Conservation (phyloP, 2,329 filamentous ascomycete species). For the Paradendryphiella salina region DNA sequence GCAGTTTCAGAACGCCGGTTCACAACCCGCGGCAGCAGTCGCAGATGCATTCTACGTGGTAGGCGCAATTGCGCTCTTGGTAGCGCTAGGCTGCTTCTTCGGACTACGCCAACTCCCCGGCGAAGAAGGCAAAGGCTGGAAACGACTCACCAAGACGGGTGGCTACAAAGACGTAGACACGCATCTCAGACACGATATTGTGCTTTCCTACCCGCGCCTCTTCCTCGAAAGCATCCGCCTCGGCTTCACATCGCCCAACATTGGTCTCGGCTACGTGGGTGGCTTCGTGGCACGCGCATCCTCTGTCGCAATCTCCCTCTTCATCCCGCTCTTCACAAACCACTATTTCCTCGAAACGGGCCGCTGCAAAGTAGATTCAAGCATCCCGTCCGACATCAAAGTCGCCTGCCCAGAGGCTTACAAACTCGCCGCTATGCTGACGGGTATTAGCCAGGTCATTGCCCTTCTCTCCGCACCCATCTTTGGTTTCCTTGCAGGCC, state of each 20-base stretch:
- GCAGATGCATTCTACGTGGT: constrained; percentile 88
- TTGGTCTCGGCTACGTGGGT: constrained; percentile 85
- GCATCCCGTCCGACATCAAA: constrained; percentile 67
- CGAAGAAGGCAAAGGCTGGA: constrained; percentile 77
- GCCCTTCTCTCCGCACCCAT: constrained; percentile 82
- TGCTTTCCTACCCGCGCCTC: constrained; percentile 58
- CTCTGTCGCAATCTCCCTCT: constrained; percentile 91
- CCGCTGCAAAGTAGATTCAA: constrained; percentile 65
- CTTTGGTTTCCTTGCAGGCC: constrained; percentile 83
- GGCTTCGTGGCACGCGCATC: constrained; percentile 94
- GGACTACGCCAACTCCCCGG: constrained; percentile 71
- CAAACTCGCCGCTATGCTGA: constrained; percentile 81
- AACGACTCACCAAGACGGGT: constrained; percentile 39
- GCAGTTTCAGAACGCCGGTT: constrained; percentile 72
- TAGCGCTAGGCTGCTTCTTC: constrained; percentile 75
- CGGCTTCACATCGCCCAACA: constrained; percentile 74
- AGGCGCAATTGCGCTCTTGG: constrained; percentile 68
- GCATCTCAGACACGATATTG: constrained; percentile 55
- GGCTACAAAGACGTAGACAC: constrained; percentile 26
- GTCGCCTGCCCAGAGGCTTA: constrained; percentile 85
- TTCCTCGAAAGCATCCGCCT: constrained; percentile 55
- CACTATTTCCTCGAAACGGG: constrained; percentile 83
- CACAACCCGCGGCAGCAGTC: constrained; percentile 73
- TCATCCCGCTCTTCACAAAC: constrained; percentile 91
- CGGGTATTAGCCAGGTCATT: constrained; percentile 83